Base-by-base conservation (phyloP, 176 grass and related monocot genomes). In the Carex littledalei region DNA sequence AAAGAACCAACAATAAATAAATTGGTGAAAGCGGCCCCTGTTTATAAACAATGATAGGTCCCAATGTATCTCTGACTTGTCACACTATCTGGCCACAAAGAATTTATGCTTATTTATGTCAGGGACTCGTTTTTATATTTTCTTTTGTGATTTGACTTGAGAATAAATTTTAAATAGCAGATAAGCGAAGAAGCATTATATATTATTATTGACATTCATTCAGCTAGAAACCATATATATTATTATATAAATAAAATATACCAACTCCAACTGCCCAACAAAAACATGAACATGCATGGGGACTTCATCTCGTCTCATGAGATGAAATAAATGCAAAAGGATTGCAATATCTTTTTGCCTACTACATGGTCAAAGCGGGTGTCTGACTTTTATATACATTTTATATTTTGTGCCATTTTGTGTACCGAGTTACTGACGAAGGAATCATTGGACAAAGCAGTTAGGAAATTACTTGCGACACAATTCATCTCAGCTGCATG, bases 231-330 rank as follows among this genome's bases (percentile, higher is more conserved):
- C 8, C 18, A 73, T 22, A 50, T 68, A 71, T 9, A 37, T 35
- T 67, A 14, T 4, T 35, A 67, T 16, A 8, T 69, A 69, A 8
- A 39, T 41, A 69, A 39, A 20, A 47, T 45, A 34, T 73, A 39
- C n/a, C 70, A 74, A 50, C 43, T 50, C n/a, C 26, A 26, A 26
- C 26, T 26, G n/a, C 6, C n/a, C 72, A 12, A 77, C 47, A 29
- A 77, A 78, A 78, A 78, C 49, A 78, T 71, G 67, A 71, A 21
- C 35, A 45, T 45, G 67, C 21, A 72, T 72, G 67, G 15, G 4
- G 67, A 53, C 72, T 53, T 50, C 70, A 50, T 74, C 11, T 52
- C 43, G 11, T 52, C 10, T 75, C 43, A 75, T 53, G 49, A 43
- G 15, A 41, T 8, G 0, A 77, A 77, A 52, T 54, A 77, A 76